Evolutionary conservation across 257 asterid genomes (phyloP), one percentile per base, ranked within the genome.

Genomic region (Fraxinus americana): DNA sequence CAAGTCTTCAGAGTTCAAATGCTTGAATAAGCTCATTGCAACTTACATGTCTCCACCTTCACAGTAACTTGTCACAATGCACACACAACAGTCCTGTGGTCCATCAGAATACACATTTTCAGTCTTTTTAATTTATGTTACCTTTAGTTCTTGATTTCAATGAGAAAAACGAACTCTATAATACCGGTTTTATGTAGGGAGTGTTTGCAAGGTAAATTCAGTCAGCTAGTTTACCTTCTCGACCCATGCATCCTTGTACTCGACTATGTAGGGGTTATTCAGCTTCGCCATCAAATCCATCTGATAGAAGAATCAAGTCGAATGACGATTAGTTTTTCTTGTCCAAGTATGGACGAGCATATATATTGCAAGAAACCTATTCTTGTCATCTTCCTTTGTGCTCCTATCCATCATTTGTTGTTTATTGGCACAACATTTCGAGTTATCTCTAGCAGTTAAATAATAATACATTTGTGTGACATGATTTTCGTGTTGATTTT

Each of bases 41-140:
- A 83, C 99, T 90, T 90, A 94, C 98, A 94, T 89, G 85, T 94
- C 99, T 75, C 99, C 98, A 32, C 94, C 97, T 89, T 94, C 97
- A 74, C 99, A 94, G 52, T 88, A 94, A 72, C 88, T 86, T 50
- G 97, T 90, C 25, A 94, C 95, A 43, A 92, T 94, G 88, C 98
- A 92, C 52, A 91, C 89, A 14, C 34, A 89, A 3, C 87, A 73
- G 29, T 85, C 98, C 97, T 94, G 76, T 45, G 88, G 27, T 81
- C 70, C 83, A 83, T 66, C 82, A 74, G 12, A 78, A 72, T 63
- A 82, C 38, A 45, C 6, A 14, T 17, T 65, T 72, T 43, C 48
- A 6, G 21, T 39, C 25, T 13, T 14, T 48, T 48, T 14, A 13
- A 4, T 48, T 14, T 14, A 19, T 39, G 57, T 27, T 14, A 8